These are phyloP conservation scores for Ephemerocybe angulata DNA, from an alignment of 768 basidiomycete species.

Conservation along the genomic window DNA sequence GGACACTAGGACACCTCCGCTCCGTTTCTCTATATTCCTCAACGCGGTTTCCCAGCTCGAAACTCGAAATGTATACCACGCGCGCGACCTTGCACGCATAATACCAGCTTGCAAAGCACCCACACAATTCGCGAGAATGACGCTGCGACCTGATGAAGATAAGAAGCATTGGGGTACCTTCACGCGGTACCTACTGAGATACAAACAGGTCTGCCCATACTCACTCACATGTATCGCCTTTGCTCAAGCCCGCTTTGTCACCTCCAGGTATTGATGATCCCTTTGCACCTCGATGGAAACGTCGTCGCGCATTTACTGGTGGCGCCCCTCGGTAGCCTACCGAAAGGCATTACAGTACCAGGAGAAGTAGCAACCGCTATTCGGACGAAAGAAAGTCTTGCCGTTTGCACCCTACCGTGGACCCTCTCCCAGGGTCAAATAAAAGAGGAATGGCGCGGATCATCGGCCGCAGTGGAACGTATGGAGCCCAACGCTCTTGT, in stretches of 20 bases:
- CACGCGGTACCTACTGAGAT: slow-evolving; percentile 37
- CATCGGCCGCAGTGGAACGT: too few relatives aligned
- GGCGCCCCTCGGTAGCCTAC: slow-evolving; percentile 31
- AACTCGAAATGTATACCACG: slow-evolving; percentile 46
- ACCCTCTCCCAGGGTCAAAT: not conserved
- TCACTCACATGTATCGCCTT: slow-evolving; percentile 9
- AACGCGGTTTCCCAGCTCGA: slow-evolving; percentile 37
- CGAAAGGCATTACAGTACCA: not conserved
- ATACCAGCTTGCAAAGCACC: slow-evolving; percentile 46
- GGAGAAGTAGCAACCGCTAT: slow-evolving; percentile 36
- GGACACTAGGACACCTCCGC: slow-evolving; percentile 34
- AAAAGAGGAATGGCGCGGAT: slow-evolving; percentile 5
- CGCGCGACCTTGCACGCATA: slow-evolving; percentile 43
- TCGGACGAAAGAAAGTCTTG: slow-evolving; percentile 26
- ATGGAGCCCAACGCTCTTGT: slow-evolving; percentile 4
- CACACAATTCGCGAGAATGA: slow-evolving; percentile 51
- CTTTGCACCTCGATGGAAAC: slow-evolving; percentile 43
- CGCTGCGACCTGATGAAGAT: slow-evolving; percentile 5
- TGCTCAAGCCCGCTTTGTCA: not conserved
- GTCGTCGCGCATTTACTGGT: slow-evolving; percentile 54
- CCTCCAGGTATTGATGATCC: slow-evolving; percentile 46
- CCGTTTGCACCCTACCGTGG: slow-evolving; percentile 9
- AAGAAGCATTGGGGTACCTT: slow-evolving; percentile 9
- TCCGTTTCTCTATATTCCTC: slow-evolving; percentile 50
- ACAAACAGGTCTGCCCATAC: slow-evolving; percentile 37